A percentile compares a stretch with the other conserved stretches of the same genome.
phyloP scores from a whole-genome alignment of 2,329 filamentous ascomycete species.

The Oidium heveae region DNA sequence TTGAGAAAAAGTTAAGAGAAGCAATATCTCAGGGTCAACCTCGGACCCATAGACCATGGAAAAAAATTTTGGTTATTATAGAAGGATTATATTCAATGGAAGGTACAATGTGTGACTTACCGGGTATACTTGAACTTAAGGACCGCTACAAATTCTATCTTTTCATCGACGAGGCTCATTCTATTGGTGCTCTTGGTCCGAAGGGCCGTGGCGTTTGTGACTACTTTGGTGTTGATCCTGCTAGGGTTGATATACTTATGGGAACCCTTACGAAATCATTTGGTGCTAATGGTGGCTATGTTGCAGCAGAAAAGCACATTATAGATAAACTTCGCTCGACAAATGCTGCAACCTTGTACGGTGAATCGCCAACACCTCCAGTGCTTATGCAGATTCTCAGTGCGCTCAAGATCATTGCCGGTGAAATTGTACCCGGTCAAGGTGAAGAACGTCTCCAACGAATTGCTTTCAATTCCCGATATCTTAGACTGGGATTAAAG shows the following conservation, averaged over 20 bases:
- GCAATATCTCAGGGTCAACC: conserved; percentile 91
- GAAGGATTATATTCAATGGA: conserved; percentile 99
- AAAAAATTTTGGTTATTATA: conserved; percentile 91
- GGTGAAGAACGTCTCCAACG: conserved; percentile 88
- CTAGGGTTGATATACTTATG: conserved; percentile 87
- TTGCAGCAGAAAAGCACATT: conserved; percentile 69
- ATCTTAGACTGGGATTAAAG: conserved; percentile 92
- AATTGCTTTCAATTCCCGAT: conserved; percentile 93
- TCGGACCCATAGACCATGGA: conserved; percentile 95
- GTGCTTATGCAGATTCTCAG: conserved; percentile 79
- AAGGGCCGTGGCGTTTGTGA: conserved; percentile 83
- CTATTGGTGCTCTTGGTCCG: conserved; percentile 75
- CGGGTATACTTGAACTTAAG: conserved; percentile 65
- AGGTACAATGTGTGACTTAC: conserved; percentile 95
- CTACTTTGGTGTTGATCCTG: conserved; percentile 77
- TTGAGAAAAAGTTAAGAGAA: conserved; percentile 70
- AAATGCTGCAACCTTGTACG: conserved; percentile 68
- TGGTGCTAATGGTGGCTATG: conserved; percentile 88
- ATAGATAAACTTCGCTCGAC: conserved; percentile 74
- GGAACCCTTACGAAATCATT: conserved; percentile 96
- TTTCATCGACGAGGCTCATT: conserved; percentile 92
- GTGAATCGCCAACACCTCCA: conserved; percentile 67
- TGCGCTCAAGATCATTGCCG: conserved; percentile 68
- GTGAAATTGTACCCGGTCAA: conserved; percentile 69
- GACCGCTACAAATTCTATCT: conserved; percentile 92